These are phyloP conservation scores for Trichoderma guizhouense DNA, from an alignment of 2,329 filamentous ascomycete genomes.

Conservation along the genomic window DNA sequence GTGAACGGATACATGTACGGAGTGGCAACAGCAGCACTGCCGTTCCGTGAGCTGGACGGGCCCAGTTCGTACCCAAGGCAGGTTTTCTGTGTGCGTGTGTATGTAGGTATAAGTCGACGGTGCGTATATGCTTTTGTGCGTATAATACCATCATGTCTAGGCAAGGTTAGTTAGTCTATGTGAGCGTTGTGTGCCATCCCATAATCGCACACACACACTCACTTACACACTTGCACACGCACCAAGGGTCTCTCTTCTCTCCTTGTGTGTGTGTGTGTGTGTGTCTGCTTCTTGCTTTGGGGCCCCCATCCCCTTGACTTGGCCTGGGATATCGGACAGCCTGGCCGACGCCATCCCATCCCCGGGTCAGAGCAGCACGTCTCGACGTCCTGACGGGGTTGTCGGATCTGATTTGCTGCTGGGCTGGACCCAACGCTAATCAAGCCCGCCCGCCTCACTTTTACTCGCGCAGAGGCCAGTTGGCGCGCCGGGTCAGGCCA, in stretches of 20 bases:
- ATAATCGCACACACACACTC: neutral
- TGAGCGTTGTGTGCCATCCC: neutral
- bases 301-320: neutral
- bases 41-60: neutral
- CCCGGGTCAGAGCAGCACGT: neutral
- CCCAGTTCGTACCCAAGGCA: neutral
- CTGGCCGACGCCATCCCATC: neutral
- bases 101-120: neutral
- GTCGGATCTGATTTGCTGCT: neutral
- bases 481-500: neutral
- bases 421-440: neutral
- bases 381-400: neutral
- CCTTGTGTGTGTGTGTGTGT: neutral
- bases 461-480: neutral
- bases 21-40: neutral
- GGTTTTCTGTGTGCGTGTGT: neutral
- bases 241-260: neutral
- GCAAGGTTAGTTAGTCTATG: neutral
- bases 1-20: neutral
- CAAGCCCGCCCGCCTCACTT: neutral
- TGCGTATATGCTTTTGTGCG: neutral
- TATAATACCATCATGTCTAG: neutral
- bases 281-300: neutral
- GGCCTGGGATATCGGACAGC: neutral
- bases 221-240: neutral